These are phyloP conservation scores for Populus alba DNA, from an alignment of 345 rosid species.

Conservation along the genomic window DNA sequence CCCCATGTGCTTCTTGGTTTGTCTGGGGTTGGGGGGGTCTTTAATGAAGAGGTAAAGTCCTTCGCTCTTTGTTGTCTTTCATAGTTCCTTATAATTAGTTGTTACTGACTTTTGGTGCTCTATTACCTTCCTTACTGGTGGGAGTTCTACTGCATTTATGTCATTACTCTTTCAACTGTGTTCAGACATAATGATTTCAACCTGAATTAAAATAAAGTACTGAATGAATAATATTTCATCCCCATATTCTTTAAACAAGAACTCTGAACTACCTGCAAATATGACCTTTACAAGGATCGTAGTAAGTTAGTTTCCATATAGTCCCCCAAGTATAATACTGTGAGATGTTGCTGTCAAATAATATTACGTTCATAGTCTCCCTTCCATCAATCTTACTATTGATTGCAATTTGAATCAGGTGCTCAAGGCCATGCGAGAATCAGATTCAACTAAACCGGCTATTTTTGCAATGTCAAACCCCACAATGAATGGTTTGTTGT, in stretches of 20 bases:
- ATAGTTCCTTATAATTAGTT: no score
- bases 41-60: constrained; percentile 65
- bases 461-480: constrained; percentile 99
- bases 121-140: neutral
- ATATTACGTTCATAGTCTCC: neutral
- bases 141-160: neutral
- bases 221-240: neutral
- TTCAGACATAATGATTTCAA: neutral
- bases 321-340: neutral
- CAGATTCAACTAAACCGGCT: constrained; percentile 81
- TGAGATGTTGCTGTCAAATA: neutral
- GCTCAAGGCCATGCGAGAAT: constrained; percentile 82
- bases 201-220: neutral
- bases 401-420: constrained; percentile 51
- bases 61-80: neutral
- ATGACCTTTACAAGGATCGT: neutral
- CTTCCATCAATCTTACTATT: constrained; percentile 3
- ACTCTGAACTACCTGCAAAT: neutral
- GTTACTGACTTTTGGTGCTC: neutral
- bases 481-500: constrained; percentile 75
- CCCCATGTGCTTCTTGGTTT: constrained; percentile 98
- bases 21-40: constrained; percentile 98
- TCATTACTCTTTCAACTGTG: neutral
- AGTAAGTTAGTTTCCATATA: neutral
- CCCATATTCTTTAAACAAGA: neutral